Base-by-base conservation (phyloP, 2,329 filamentous ascomycete species). In the Fusarium nematophilum region DNA sequence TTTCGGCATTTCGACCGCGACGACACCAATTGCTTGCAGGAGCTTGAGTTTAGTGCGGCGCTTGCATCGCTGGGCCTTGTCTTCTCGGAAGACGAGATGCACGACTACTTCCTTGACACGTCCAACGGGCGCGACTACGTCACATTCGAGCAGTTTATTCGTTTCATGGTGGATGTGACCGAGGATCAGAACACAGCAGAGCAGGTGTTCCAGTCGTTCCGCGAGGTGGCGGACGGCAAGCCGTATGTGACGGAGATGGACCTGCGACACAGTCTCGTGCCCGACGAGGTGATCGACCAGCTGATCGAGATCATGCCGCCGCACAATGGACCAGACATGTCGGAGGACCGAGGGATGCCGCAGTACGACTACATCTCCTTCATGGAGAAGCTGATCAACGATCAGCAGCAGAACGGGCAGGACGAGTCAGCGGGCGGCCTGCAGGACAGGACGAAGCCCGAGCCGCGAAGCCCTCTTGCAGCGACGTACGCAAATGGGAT, bases 161-260 rank as follows among this genome's bases (percentile, higher is more conserved):
- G 92, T 31, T 99, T 99, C 83, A 99, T 99, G 95, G 95, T 99
- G 40, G 92, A 96, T 67, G 95, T 97, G 43, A 99, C 95, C 10
- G 95, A 99, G 77, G 95, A 99, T 73, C 95, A 99, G 78, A 97
- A 99, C 75, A 97, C 93, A 4, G 95, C 95, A 10, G 95, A 98
- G 77, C 95, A 99, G 76, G 95, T 99, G 5, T 98, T 95, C 81
- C 94, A 99, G 78, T 96, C 91, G 62, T 99, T 99, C 86, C 88
- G 89, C 53, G 95, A 99, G 77, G 95, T 99, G 38, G 95, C 95
- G 14, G 95, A 99, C 79, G 95, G 95, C 65, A 99, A 99, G 82
- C 93, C 94, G 9, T 99, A 99, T 75, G 95, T 99, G 33, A 99
- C 95, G 5, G 95, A 99, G 78, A 90, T 99, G 81, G 95, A 99